Conservation (phyloP, 805 yeast species). For the Komagataella ulmi region DNA sequence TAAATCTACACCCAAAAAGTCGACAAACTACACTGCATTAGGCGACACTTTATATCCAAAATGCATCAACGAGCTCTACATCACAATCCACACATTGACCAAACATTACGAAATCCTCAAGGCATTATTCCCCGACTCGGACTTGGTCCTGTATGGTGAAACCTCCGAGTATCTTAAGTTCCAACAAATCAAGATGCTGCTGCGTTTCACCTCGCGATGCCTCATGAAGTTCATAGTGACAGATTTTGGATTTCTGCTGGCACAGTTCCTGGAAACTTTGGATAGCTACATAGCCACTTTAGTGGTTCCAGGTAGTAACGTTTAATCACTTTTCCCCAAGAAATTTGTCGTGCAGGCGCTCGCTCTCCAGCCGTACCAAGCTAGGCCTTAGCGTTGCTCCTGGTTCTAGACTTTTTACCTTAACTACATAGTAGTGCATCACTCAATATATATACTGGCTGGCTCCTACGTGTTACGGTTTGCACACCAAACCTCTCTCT, state of each 20-base stretch:
- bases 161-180: neutral
- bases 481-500: neutral
- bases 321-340: neutral
- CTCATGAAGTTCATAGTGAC: neutral
- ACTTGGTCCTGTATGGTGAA: neutral
- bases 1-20: neutral
- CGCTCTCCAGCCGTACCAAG: neutral
- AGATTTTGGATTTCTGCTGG: neutral
- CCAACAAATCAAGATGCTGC: neutral
- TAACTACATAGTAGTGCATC: neutral
- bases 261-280: neutral
- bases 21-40: neutral
- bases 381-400: neutral
- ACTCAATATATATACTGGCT: neutral
- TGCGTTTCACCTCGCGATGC: neutral
- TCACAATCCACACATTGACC: neutral
- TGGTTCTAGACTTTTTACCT: neutral
- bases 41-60: neutral
- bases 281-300: neutral
- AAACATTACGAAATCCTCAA: neutral
- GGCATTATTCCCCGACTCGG: neutral
- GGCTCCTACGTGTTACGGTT: neutral
- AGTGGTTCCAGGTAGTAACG: neutral
- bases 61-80: neutral
- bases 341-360: neutral